A percentile compares a stretch with the other conserved stretches of the same genome.
phyloP scores from a whole-genome alignment of 768 basidiomycete species.

The Mycena crocata region DNA sequence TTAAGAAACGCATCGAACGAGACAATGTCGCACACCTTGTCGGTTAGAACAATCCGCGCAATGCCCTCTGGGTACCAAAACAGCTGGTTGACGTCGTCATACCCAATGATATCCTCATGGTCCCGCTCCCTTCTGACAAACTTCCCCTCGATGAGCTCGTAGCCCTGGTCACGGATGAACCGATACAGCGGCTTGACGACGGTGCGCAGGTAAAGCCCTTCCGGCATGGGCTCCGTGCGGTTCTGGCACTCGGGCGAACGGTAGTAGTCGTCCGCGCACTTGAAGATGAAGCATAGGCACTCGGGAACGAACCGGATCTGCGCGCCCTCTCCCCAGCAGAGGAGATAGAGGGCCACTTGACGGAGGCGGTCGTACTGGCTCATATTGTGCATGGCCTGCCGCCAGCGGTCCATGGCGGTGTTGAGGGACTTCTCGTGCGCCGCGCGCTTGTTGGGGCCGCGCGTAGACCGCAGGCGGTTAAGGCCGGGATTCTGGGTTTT shows the following conservation, averaged over 20 bases:
- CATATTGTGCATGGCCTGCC: slow-evolving; percentile 99
- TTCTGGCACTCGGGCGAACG: slow-evolving; percentile 98
- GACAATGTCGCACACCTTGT: slow-evolving; percentile 74
- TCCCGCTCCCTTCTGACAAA: slow-evolving; percentile 94
- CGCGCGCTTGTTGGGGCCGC: slow-evolving; percentile 60
- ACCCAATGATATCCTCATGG: slow-evolving; percentile 95
- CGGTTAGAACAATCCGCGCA: slow-evolving; percentile 86
- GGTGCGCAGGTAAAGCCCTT: slow-evolving; percentile 92
- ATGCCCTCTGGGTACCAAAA: slow-evolving; percentile 99
- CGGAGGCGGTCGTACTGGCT: slow-evolving; percentile 96
- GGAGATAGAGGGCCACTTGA: slow-evolving; percentile 93
- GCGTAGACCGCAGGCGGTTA: slow-evolving; percentile 81
- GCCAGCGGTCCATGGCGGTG: slow-evolving; percentile 91
- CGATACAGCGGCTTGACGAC: slow-evolving; percentile 95
- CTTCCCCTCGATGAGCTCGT: slow-evolving; percentile 95
- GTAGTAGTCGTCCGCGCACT: slow-evolving; percentile 99
- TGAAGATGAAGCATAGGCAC: slow-evolving; percentile 99
- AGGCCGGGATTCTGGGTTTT: slow-evolving; percentile 92
- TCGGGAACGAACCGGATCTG: slow-evolving; percentile 97
- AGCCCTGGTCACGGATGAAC: slow-evolving; percentile 97
- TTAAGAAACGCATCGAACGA: slow-evolving; percentile 1
- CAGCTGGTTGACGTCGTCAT: slow-evolving; percentile 98
- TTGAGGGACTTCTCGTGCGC: slow-evolving; percentile 75
- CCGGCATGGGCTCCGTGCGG: slow-evolving; percentile 90
- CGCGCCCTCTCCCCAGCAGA: slow-evolving; percentile 98